These are phyloP conservation scores for Naematelia aurantialba DNA, from an alignment of 768 basidiomycete species.

Conservation along the genomic window DNA sequence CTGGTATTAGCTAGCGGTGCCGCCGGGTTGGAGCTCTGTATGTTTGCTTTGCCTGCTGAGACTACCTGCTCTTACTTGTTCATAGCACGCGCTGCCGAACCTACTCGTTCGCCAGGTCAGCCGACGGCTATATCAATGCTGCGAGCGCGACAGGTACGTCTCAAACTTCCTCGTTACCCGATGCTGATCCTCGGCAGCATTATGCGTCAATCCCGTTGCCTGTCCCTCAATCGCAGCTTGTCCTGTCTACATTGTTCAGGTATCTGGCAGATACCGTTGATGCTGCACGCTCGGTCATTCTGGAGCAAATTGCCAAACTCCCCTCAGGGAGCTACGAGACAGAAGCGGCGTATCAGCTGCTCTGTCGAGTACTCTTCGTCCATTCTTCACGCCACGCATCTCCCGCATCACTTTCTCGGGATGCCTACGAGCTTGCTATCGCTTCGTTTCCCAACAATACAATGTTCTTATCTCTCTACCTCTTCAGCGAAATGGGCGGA, in stretches of 20 bases:
- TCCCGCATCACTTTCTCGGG: constrained; percentile 38
- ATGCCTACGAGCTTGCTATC: constrained; percentile 47
- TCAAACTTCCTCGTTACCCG: background rate
- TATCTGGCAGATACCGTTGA: constrained; percentile 37
- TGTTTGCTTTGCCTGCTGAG: no score
- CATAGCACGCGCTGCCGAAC: no score
- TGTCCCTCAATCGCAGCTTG: constrained; percentile 10
- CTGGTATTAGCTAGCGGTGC: no score
- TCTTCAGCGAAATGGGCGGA: constrained; percentile 46
- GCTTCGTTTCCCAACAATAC: constrained; percentile 50
- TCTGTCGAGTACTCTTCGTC: constrained; percentile 42
- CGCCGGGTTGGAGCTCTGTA: no score
- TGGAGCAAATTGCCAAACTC: constrained; percentile 33
- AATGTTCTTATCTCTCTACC: constrained; percentile 48
- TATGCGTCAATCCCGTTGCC: no score
- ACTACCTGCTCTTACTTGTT: no score
- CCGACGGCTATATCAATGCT: constrained; percentile 18
- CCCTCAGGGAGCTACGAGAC: constrained; percentile 27
- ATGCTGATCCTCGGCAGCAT: no score
- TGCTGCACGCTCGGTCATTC: constrained; percentile 18
- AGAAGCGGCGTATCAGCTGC: constrained; percentile 44
- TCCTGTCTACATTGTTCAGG: constrained; percentile 35
- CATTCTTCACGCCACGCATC: constrained; percentile 29
- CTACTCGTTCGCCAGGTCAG: no score
- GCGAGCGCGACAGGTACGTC: constrained; percentile 31